Evolutionary conservation across 2,329 filamentous ascomycete species (phyloP), one percentile per base, ranked within the genome.

Genomic region (Chaetomiaceae sp.): DNA sequence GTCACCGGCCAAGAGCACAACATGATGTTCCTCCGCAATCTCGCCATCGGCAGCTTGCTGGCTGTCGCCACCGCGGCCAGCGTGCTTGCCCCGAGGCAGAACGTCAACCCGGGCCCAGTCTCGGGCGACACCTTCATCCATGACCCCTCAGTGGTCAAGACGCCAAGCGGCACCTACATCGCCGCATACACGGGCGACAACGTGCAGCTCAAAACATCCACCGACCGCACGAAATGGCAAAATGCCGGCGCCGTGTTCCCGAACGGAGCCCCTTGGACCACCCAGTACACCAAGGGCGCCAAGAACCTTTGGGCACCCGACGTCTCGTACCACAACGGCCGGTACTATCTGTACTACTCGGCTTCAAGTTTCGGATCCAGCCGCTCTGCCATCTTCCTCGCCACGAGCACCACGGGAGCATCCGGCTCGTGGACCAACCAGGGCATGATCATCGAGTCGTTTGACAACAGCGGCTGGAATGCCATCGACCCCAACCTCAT

Each of bases 401-500:
- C 50, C 20, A 53, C 70, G 3, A 74, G 71, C 1, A 59, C 68
- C 0, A 76, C 71, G 1, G 66, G 80, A 65, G 76, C 80, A 23
- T 69, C 73, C 12, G 81, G 80, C 36, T 73, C 71, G 15, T 87
- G 82, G 82, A 82, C 75, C 2, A 82, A 87, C 63, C 74, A 72
- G 15, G 84, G 83, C 37, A 59, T 72, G 14, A 80, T 82, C 9
- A 69, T 86, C 54, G 71, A 67, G 17, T 73, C 79, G 46, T 54
- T 66, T 19, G 47, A 67, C 14, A 60, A 67, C 20, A 75, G 73
- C 53, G 51, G 66, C 4, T 84, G 82, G 68, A 84, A 84, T 61
- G 78, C 79, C 39, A 84, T 89, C 61, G 87, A 84, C 62, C 68
- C 72, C 3, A 81, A 79, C 57, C 64, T 84, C 2, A 66, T 82